Percentiles rank a stretch among this genome's conserved stretches.
Evolutionary conservation across 306 rosid species (phyloP).

Genomic region (Citrullus mucosospermus): DNA sequence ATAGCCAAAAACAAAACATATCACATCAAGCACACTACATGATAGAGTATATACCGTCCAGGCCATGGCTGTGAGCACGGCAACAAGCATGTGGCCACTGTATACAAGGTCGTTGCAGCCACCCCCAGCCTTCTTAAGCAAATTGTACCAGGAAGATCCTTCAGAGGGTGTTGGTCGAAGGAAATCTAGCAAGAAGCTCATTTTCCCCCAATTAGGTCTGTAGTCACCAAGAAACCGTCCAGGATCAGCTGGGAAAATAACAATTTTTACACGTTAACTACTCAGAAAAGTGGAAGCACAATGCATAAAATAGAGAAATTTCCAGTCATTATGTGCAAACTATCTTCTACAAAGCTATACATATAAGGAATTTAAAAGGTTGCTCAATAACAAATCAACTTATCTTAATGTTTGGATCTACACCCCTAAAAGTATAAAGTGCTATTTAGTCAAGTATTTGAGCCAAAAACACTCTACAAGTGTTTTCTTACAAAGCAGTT

Average conservation of each 20-base stretch:
- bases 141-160: conserved; percentile 70
- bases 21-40: neutral
- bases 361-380: neutral
- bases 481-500: neutral
- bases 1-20: neutral
- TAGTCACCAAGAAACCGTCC: conserved; percentile 35
- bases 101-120: conserved; percentile 94
- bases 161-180: conserved; percentile 59
- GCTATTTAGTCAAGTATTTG: neutral
- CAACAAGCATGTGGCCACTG: conserved; percentile 97
- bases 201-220: conserved; percentile 67
- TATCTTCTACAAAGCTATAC: neutral
- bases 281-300: neutral
- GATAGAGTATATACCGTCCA: conserved; percentile 59
- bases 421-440: neutral
- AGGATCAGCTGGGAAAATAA: conserved; percentile 45
- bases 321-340: neutral
- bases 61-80: conserved; percentile 96
- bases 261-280: neutral
- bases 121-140: conserved; percentile 80
- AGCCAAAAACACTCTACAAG: neutral
- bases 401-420: neutral
- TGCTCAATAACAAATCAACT: neutral
- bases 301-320: neutral
- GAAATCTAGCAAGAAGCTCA: conserved; percentile 72